Conservation (phyloP, 306 rosid species). For the Abrus precatorius region DNA sequence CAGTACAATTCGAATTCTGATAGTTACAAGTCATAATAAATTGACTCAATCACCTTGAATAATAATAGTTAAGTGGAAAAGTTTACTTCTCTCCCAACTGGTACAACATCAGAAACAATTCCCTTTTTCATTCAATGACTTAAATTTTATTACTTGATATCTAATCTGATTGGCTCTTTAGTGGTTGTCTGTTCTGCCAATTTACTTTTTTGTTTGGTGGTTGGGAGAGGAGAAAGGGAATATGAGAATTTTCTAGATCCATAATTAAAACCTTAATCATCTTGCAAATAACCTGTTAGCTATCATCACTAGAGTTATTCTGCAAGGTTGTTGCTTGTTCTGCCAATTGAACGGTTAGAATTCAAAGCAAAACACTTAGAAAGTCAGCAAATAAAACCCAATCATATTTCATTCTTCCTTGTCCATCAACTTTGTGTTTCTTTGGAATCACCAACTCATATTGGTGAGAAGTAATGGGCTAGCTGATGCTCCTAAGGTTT, state of each 20-base stretch:
- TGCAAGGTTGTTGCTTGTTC: conserved; percentile 24
- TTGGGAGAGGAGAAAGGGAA: too few relatives aligned
- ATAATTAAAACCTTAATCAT: too few relatives aligned
- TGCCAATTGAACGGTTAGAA: conserved; percentile 37
- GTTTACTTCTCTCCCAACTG: neutral
- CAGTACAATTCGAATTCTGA: neutral
- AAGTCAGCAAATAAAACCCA: neutral
- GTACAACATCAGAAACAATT: conserved; percentile 7
- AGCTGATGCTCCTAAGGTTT: conserved; percentile 44
- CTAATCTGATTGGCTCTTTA: conserved; percentile 11
- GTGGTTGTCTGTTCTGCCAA: conserved; percentile 35
- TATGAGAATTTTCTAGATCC: too few relatives aligned
- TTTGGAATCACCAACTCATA: conserved; percentile 33
- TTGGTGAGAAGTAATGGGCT: conserved; percentile 35
- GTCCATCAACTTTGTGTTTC: conserved; percentile 28
- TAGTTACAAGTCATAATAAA: neutral
- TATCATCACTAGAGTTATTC: too few relatives aligned
- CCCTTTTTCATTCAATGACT: neutral
- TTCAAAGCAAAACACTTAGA: neutral
- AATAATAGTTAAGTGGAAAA: neutral
- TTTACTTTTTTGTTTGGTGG: too few relatives aligned
- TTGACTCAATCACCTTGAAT: neutral
- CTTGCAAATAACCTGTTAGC: too few relatives aligned
- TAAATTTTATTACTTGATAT: conserved; percentile 11
- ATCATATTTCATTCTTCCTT: conserved; percentile 10